These are phyloP conservation scores for Botrytis byssoidea DNA, from an alignment of 2,329 filamentous ascomycete species.

Conservation along the genomic window DNA sequence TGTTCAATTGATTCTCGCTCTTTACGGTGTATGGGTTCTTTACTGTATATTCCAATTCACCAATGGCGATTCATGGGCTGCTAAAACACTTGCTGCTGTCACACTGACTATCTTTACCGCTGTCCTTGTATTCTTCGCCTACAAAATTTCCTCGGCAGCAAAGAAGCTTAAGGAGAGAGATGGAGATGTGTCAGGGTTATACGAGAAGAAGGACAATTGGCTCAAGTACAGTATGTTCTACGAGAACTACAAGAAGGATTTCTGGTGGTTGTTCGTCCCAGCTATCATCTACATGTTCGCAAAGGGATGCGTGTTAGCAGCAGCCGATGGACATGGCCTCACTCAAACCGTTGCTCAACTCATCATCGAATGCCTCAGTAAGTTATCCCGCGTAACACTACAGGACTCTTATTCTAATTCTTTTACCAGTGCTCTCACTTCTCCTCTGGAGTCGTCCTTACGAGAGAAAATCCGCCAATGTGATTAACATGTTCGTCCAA, in stretches of 20 bases:
- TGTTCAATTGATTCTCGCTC: constrained; percentile 82
- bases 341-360: constrained; percentile 77
- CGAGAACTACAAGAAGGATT: constrained; percentile 88
- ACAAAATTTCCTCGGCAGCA: constrained; percentile 77
- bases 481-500: constrained; percentile 92
- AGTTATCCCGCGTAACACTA: constrained; percentile 18
- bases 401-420: neutral
- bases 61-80: constrained; percentile 89
- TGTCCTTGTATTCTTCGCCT: constrained; percentile 78
- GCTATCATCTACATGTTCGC: constrained; percentile 86
- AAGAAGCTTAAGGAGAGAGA: constrained; percentile 70
- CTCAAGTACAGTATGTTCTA: constrained; percentile 97
- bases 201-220: constrained; percentile 88
- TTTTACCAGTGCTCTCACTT: constrained; percentile 61
- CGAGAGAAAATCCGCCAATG: constrained; percentile 80
- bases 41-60: constrained; percentile 98
- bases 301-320: constrained; percentile 83
- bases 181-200: constrained; percentile 71
- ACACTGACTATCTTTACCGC: constrained; percentile 79
- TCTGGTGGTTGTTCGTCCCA: constrained; percentile 97
- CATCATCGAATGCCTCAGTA: constrained; percentile 67
- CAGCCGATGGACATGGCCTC: constrained; percentile 80
- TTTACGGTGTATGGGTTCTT: constrained; percentile 93
- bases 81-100: constrained; percentile 77
- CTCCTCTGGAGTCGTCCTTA: constrained; percentile 85